phyloP scores from a whole-genome alignment of 2,329 filamentous ascomycete species.

The Microcera coccophila region DNA sequence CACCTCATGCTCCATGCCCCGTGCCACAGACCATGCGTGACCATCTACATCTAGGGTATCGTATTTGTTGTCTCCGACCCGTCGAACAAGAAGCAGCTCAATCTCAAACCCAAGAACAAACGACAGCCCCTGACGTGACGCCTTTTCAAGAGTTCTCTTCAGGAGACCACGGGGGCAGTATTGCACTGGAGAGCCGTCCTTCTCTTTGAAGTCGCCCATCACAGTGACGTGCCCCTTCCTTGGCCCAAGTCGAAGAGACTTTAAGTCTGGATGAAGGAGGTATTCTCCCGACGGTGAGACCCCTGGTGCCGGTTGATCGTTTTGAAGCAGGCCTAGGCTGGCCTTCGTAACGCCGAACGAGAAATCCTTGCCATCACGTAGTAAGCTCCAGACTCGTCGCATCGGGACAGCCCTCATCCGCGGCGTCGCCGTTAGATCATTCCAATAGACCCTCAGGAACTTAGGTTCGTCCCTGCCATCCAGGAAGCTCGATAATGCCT shows the following conservation, averaged over 20 bases:
- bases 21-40: constrained; percentile 68
- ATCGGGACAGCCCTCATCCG: constrained; percentile 67
- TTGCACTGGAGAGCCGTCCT: constrained; percentile 45
- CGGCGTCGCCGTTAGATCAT: constrained; percentile 70
- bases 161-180: constrained; percentile 66
- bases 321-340: constrained; percentile 63
- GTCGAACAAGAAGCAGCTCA: constrained; percentile 68
- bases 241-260: constrained; percentile 56
- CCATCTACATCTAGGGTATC: constrained; percentile 52
- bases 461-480: constrained; percentile 49
- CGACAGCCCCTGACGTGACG: constrained; percentile 49
- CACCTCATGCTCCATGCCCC: constrained; percentile 56
- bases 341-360: constrained; percentile 61
- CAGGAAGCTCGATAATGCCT: constrained; percentile 36
- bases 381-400: constrained; percentile 46
- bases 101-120: constrained; percentile 77
- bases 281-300: constrained; percentile 61
- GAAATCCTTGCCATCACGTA: constrained; percentile 42
- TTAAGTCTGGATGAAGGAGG: constrained; percentile 61
- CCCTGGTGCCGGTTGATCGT: constrained; percentile 55
- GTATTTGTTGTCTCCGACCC: constrained; percentile 32
- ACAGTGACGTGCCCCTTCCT: constrained; percentile 60
- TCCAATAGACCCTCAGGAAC: constrained; percentile 71
- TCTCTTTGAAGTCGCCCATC: constrained; percentile 61
- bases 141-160: constrained; percentile 48